Percentiles rank a stretch among this genome's conserved stretches.
Evolutionary conservation across 2,329 filamentous ascomycete species (phyloP).

Genomic region (Ophiognomonia clavigignenti-juglandacearum): DNA sequence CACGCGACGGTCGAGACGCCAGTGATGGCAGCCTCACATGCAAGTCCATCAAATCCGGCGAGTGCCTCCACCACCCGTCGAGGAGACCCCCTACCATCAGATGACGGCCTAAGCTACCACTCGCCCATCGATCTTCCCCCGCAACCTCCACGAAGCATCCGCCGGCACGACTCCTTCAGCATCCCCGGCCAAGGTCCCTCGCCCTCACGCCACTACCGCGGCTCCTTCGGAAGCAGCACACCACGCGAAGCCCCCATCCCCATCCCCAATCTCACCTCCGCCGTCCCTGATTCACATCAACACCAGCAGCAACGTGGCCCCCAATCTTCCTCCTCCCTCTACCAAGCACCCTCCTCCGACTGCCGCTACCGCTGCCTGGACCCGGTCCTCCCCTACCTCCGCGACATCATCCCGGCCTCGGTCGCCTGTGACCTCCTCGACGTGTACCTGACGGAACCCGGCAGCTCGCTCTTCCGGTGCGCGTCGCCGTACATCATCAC

Average conservation of each 20-base stretch:
- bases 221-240: constrained; percentile 20
- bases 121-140: constrained; percentile 21
- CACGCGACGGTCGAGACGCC: constrained; percentile 12
- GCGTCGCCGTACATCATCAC: constrained; percentile 44
- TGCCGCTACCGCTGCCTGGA: constrained; percentile 37
- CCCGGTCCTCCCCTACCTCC: constrained; percentile 33
- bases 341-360: constrained; percentile 23
- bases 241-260: constrained; percentile 17
- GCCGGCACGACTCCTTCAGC: constrained; percentile 7
- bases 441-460: constrained; percentile 40
- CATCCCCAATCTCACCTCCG: too few relatives aligned
- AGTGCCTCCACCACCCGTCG: background rate
- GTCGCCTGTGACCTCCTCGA: constrained; percentile 43
- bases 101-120: constrained; percentile 25
- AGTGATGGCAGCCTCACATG: constrained; percentile 1
- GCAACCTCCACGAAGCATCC: background rate
- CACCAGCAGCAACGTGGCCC: constrained; percentile 16
- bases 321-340: constrained; percentile 20
- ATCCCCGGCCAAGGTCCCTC: background rate
- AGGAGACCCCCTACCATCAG: constrained; percentile 21
- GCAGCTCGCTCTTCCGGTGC: constrained; percentile 36
- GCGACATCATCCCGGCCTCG: constrained; percentile 32
- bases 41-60: constrained; percentile 10
- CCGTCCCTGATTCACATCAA: too few relatives aligned
- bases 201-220: background rate